phyloP scores from a whole-genome alignment of 257 asterid genomes.

The Solanum clarkiae region DNA sequence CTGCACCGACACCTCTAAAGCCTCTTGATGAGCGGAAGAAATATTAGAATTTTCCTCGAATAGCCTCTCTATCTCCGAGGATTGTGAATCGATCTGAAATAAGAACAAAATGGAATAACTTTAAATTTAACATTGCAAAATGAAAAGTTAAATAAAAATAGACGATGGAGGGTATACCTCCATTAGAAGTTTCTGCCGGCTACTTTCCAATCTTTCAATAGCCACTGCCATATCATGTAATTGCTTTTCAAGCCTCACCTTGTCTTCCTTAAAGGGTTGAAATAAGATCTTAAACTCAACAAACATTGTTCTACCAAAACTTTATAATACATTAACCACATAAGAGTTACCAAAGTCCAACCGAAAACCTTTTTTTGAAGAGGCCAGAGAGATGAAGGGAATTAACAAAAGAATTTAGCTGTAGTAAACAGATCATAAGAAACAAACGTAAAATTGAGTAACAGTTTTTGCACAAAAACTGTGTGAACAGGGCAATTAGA shows the following conservation, averaged over 20 bases:
- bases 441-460: background rate
- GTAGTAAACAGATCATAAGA: background rate
- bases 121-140: slow-evolving; percentile 1
- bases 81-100: slow-evolving; percentile 88
- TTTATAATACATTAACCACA: background rate
- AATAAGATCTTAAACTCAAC: background rate
- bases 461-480: background rate
- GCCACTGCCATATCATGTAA: slow-evolving; percentile 94
- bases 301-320: background rate
- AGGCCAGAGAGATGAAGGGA: background rate
- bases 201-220: slow-evolving; percentile 74
- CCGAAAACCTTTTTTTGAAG: background rate
- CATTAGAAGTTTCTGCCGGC: slow-evolving; percentile 80
- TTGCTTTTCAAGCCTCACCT: slow-evolving; percentile 83
- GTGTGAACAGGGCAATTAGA: background rate
- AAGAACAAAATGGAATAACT: slow-evolving; percentile 1
- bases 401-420: background rate
- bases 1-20: slow-evolving; percentile 46
- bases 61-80: slow-evolving; percentile 86
- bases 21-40: slow-evolving; percentile 73
- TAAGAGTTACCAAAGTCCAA: background rate
- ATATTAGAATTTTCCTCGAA: slow-evolving; percentile 80
- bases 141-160: background rate
- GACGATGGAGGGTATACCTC: slow-evolving; percentile 41
- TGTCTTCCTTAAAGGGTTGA: slow-evolving; percentile 53